Evolutionary conservation across 2,329 filamentous ascomycete species (phyloP).

Genomic region (Passalora sequoiae): DNA sequence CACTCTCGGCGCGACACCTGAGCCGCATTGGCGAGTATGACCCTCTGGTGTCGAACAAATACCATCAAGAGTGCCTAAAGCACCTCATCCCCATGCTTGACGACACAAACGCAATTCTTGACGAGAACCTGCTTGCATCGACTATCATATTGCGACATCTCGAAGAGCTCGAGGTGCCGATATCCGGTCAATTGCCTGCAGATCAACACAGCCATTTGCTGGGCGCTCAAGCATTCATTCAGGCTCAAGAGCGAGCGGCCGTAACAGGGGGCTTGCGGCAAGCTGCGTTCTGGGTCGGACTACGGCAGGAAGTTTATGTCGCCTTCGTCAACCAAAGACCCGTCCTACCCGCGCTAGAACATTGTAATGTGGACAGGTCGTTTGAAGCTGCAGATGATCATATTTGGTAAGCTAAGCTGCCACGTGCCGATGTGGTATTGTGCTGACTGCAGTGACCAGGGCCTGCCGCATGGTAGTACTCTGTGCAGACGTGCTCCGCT

Average conservation of each 20-base stretch:
- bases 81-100: conserved; percentile 47
- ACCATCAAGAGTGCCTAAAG: conserved; percentile 52
- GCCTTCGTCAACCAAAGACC: conserved; percentile 41
- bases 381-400: conserved; percentile 48
- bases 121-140: conserved; percentile 52
- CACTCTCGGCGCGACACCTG: conserved; percentile 52
- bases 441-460: conserved; percentile 24
- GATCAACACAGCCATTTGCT: conserved; percentile 29
- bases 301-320: conserved; percentile 57
- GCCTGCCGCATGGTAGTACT: conserved; percentile 58
- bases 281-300: conserved; percentile 53
- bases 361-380: conserved; percentile 50
- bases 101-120: conserved; percentile 38
- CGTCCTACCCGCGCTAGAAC: conserved; percentile 49
- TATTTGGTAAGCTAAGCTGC: conserved; percentile 36
- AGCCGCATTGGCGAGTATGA: conserved; percentile 48
- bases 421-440: neutral
- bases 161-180: conserved; percentile 50
- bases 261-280: conserved; percentile 39
- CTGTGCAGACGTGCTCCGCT: conserved; percentile 60
- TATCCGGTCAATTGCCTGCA: conserved; percentile 22
- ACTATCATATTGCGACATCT: conserved; percentile 54
- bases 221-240: conserved; percentile 35
- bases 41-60: conserved; percentile 47
- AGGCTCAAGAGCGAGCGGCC: conserved; percentile 28